A percentile compares a stretch with the other conserved stretches of the same genome.
phyloP scores from a whole-genome alignment of 306 rosid species.

The Inga oerstediana region DNA sequence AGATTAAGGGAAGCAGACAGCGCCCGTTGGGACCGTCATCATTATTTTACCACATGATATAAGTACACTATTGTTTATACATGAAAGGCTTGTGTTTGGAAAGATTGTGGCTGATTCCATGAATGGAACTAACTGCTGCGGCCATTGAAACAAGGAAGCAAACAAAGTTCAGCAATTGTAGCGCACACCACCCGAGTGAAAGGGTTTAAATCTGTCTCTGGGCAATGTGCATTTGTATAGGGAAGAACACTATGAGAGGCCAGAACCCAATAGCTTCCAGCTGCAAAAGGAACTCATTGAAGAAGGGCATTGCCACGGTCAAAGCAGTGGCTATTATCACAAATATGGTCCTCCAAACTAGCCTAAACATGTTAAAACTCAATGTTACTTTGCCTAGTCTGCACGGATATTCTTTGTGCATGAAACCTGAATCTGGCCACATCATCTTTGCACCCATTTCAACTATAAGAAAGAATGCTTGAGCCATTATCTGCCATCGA shows the following conservation, averaged over 20 bases:
- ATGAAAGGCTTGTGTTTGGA: constrained; percentile 45
- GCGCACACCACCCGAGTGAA: constrained; percentile 51
- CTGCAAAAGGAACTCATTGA: constrained; percentile 60
- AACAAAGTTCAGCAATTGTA: constrained; percentile 51
- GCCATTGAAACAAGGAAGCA: constrained; percentile 54
- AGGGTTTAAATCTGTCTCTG: constrained; percentile 42
- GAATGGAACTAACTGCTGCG: constrained; percentile 51
- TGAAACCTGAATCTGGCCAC: constrained; percentile 61
- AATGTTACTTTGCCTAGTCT: constrained; percentile 20
- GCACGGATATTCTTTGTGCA: constrained; percentile 41
- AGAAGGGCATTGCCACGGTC: constrained; percentile 64
- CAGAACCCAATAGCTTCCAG: constrained; percentile 75
- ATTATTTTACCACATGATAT: background rate
- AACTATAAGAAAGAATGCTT: constrained; percentile 51
- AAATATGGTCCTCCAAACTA: constrained; percentile 64
- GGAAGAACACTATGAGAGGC: constrained; percentile 66
- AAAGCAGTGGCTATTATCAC: constrained; percentile 45
- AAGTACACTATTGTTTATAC: constrained; percentile 33
- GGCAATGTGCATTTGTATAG: constrained; percentile 68
- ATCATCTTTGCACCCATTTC: constrained; percentile 52
- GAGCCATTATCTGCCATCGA: constrained; percentile 51
- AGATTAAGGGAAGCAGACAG: background rate
- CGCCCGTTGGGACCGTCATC: background rate
- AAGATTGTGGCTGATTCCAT: constrained; percentile 49
- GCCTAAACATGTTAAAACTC: constrained; percentile 52